phyloP scores from a whole-genome alignment of 305 asterid genomes.

The Fraxinus nigra region DNA sequence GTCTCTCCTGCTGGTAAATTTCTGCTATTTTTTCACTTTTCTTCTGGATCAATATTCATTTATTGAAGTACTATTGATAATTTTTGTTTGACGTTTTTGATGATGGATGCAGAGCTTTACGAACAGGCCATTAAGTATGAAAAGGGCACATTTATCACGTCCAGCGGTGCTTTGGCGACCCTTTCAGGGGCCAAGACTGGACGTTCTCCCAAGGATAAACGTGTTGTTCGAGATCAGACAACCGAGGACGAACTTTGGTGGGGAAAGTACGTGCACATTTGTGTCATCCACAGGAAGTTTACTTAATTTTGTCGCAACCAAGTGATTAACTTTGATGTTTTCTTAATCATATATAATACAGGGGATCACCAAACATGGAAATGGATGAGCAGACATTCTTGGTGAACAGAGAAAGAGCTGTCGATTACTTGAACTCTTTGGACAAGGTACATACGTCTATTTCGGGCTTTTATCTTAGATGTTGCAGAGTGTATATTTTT shows the following conservation, averaged over 20 bases:
- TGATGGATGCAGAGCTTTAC: conserved; percentile 61
- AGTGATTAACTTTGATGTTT: not conserved
- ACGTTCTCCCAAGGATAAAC: conserved; percentile 94
- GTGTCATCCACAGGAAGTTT: not conserved
- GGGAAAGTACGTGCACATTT: conserved; percentile 71
- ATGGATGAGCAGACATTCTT: conserved; percentile 97
- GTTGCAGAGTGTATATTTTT: not conserved
- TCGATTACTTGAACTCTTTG: conserved; percentile 89
- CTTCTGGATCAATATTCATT: not conserved
- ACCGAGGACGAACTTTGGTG: conserved; percentile 92
- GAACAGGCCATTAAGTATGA: conserved; percentile 90
- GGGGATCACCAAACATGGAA: conserved; percentile 98
- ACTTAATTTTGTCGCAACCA: not conserved
- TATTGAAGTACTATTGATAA: not conserved
- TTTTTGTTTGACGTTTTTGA: not conserved
- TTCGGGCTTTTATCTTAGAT: not conserved
- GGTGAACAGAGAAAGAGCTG: conserved; percentile 99
- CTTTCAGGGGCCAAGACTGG: conserved; percentile 99
- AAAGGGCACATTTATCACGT: conserved; percentile 90
- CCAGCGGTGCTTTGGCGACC: conserved; percentile 91
- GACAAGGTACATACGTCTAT: conserved; percentile 60
- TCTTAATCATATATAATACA: conserved; percentile 8
- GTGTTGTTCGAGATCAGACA: conserved; percentile 83
- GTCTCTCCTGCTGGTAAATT: conserved; percentile 90
- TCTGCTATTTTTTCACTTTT: not conserved